Conservation (phyloP, 2,329 filamentous ascomycete species). For the Microdochium nivale region DNA sequence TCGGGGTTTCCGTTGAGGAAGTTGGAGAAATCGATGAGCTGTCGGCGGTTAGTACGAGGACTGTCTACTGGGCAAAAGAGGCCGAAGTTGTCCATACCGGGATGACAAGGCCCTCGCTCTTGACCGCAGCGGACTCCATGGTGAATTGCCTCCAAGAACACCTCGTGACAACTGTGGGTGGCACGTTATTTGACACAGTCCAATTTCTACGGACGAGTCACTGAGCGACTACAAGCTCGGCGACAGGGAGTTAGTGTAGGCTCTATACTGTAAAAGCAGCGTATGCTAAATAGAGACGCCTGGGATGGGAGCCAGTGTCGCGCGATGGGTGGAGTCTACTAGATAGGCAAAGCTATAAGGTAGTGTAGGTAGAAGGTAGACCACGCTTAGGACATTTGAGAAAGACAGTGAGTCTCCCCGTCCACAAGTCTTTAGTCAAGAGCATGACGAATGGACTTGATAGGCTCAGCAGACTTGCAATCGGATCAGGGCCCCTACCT, state of each 20-base stretch:
- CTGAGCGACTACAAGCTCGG: too few species aligned
- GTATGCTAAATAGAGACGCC: too few species aligned
- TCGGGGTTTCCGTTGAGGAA: slow-evolving; percentile 57
- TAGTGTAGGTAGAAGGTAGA: too few species aligned
- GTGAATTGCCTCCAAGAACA: slow-evolving; percentile 2
- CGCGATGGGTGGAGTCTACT: too few species aligned
- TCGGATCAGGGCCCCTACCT: background rate
- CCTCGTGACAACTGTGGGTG: background rate
- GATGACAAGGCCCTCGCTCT: slow-evolving; percentile 44
- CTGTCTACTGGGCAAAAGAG: background rate
- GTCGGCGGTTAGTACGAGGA: background rate
- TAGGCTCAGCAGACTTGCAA: background rate
- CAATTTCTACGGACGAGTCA: too few species aligned
- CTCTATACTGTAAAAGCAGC: too few species aligned
- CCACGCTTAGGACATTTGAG: too few species aligned
- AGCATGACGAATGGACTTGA: background rate
- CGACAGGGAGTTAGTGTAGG: too few species aligned
- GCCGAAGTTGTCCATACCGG: slow-evolving; percentile 30
- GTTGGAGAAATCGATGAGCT: slow-evolving; percentile 72
- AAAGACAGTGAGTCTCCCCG: too few species aligned
- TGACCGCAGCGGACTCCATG: slow-evolving; percentile 35
- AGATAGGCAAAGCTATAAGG: too few species aligned
- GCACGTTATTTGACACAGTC: too few species aligned
- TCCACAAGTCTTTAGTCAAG: background rate
- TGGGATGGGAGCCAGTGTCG: too few species aligned